Percentiles rank a stretch among this genome's conserved stretches.
Conservation (phyloP, 371 early-diverging fungal genomes). For the Circinella umbellata region DNA sequence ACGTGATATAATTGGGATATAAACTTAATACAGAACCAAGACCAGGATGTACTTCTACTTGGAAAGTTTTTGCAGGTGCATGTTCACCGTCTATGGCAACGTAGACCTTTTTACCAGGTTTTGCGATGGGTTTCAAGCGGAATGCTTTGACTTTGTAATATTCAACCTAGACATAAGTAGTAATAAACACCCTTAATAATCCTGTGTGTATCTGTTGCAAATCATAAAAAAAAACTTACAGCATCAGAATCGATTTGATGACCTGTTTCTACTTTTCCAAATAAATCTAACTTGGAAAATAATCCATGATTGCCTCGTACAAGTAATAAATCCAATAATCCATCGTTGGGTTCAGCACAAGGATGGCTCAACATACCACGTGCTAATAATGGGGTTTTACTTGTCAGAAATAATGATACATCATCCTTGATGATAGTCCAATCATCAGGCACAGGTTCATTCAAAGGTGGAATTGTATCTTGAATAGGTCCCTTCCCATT, state of each 20-base stretch:
- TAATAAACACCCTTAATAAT: not conserved
- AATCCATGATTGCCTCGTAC: conserved; percentile 43
- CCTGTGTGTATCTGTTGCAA: too few species aligned
- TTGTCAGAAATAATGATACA: conserved; percentile 51
- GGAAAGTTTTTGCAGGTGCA: conserved; percentile 60
- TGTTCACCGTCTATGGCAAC: conserved; percentile 71
- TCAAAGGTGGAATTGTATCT: conserved; percentile 41
- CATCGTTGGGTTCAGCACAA: conserved; percentile 63
- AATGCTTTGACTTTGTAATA: conserved; percentile 68
- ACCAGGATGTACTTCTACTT: conserved; percentile 65
- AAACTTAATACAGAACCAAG: conserved; percentile 54
- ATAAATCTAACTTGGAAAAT: conserved; percentile 37
- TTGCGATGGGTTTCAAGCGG: conserved; percentile 53
- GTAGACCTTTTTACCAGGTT: conserved; percentile 43
- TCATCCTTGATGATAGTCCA: conserved; percentile 59
- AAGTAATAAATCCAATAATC: conserved; percentile 57
- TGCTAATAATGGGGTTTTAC: conserved; percentile 61
- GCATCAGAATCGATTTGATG: conserved; percentile 53
- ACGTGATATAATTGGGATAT: conserved; percentile 31
- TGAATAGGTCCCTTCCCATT: conserved; percentile 13
- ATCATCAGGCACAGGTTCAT: conserved; percentile 48
- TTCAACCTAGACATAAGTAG: conserved; percentile 45
- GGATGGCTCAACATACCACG: conserved; percentile 61
- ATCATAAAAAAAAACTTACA: conserved; percentile 20
- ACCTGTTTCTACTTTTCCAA: conserved; percentile 59